Base-by-base conservation (phyloP, 2,329 filamentous ascomycete genomes). In the Aspergillus intermedius region DNA sequence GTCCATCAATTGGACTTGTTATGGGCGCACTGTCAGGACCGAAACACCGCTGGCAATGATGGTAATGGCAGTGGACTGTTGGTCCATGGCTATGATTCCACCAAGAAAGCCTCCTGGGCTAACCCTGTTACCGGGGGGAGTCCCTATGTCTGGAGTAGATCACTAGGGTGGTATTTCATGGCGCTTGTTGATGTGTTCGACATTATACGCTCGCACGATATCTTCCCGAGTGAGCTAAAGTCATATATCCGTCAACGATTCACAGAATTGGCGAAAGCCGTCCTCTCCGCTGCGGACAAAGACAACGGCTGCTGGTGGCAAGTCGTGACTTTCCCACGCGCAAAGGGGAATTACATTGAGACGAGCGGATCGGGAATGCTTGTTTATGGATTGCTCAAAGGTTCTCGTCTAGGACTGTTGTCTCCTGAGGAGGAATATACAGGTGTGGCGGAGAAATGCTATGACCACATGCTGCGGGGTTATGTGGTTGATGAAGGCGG, bases 321-420 rank as follows among this genome's bases (percentile, higher is more conserved):
- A 45, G 67, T 82, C 40, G 78, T 82, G 73, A 74, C 73, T 54
- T 74, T 77, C 47, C 70, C 74, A 0, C 73, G 71, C 1, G 56
- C 62, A 35, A 53, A 71, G 42, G 78, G 78, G 2, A 83, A 84
- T 61, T 84, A 79, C 60, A 76, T 83, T 43, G 78, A 84, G 65
- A 78, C 76, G 30, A 80, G 78, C 28, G 80, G 74, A 6, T 77
- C 76, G 2, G 79, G 78, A 3, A 79, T 83, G 75, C 82, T 81
- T 54, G 69, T 73, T 0, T 80, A 77, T 47, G 73, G 76, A 0
- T 62, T 80, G 51, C 60, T 81, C 10, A 75, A 72, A 53, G 79
- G 74, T 0, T 63, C 67, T 7, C 58, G 68, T 25, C 41, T 71
- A 5, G 74, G 73, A 0, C 50, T 51, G 42, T 42, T 53, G 28